phyloP scores from a whole-genome alignment of 768 basidiomycete species.

The Cyathus striatus region DNA sequence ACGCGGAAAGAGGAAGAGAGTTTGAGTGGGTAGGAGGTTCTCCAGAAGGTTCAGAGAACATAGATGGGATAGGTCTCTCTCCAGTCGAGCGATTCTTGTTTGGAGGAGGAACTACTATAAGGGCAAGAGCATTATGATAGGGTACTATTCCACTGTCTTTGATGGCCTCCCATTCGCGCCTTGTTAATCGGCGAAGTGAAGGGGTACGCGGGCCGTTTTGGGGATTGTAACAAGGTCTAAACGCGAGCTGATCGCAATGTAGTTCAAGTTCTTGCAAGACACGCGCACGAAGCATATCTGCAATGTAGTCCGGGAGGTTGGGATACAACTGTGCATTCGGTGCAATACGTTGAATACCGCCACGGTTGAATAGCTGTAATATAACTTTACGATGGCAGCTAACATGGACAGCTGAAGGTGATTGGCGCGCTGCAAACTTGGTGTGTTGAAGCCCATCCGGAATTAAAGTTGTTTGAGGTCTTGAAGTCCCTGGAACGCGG shows the following conservation, averaged over 20 bases:
- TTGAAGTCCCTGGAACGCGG: constrained; percentile 23
- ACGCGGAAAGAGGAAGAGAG: constrained; percentile 21
- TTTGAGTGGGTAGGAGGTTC: constrained; percentile 15
- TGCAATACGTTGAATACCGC: constrained; percentile 25
- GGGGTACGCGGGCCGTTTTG: constrained; percentile 13
- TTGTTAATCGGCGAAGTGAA: constrained; percentile 60
- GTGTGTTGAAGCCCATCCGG: constrained; percentile 66
- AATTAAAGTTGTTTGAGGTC: constrained; percentile 16
- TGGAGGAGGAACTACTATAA: constrained; percentile 64
- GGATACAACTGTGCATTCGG: constrained; percentile 29
- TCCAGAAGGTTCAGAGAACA: too few species aligned
- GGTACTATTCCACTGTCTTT: constrained; percentile 42
- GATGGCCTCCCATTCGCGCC: constrained; percentile 50
- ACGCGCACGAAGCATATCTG: constrained; percentile 64
- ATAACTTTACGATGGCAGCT: constrained; percentile 55
- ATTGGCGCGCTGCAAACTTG: constrained; percentile 44
- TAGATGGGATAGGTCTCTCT: constrained; percentile 31
- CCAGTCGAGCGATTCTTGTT: constrained; percentile 48
- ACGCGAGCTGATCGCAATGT: constrained; percentile 38
- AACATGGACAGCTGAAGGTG: constrained; percentile 47
- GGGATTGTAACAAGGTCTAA: constrained; percentile 10
- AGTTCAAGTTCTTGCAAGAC: constrained; percentile 73
- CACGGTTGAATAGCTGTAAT: constrained; percentile 26
- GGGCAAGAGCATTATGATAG: constrained; percentile 52
- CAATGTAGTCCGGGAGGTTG: constrained; percentile 49